These are phyloP conservation scores for Colletotrichum sp. DNA, from an alignment of 2,329 filamentous ascomycete genomes.

Conservation along the genomic window DNA sequence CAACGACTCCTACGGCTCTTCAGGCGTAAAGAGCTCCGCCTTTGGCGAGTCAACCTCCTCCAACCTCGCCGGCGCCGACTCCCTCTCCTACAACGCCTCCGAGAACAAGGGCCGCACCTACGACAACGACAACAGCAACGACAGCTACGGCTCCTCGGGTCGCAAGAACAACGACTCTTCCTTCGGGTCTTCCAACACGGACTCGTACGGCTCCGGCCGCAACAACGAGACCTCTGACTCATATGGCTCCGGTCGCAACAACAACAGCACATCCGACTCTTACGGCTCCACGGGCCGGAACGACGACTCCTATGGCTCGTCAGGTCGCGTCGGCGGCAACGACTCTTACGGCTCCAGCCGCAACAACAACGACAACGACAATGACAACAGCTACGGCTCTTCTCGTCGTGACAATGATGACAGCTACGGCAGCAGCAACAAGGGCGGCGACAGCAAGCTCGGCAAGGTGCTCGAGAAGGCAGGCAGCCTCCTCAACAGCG, in stretches of 20 bases:
- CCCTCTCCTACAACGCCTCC: slow-evolving; percentile 24
- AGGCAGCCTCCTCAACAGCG: slow-evolving; percentile 52
- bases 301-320: slow-evolving; percentile 25
- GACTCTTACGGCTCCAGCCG: slow-evolving; percentile 23
- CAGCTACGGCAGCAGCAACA: slow-evolving; percentile 7
- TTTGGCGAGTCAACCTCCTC: slow-evolving; percentile 8
- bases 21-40: slow-evolving; percentile 6
- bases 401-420: slow-evolving; percentile 36
- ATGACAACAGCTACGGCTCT: slow-evolving; percentile 34
- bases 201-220: slow-evolving; percentile 16
- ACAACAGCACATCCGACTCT: slow-evolving; percentile 14
- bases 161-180: slow-evolving; percentile 21
- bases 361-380: slow-evolving; percentile 45
- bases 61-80: slow-evolving; percentile 21
- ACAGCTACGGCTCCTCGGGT: slow-evolving; percentile 17
- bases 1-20: slow-evolving; percentile 24
- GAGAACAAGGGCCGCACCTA: slow-evolving; percentile 22
- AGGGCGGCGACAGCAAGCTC: slow-evolving; percentile 45
- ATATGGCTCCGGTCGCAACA: slow-evolving; percentile 24
- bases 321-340: slow-evolving; percentile 11
- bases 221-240: slow-evolving; percentile 23
- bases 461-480: slow-evolving; percentile 67
- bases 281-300: slow-evolving; percentile 17
- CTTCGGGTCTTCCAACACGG: slow-evolving; percentile 3
- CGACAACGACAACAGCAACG: slow-evolving; percentile 19